phyloP scores from a whole-genome alignment of 2,329 filamentous ascomycete species.

The Colletotrichum liriopes region DNA sequence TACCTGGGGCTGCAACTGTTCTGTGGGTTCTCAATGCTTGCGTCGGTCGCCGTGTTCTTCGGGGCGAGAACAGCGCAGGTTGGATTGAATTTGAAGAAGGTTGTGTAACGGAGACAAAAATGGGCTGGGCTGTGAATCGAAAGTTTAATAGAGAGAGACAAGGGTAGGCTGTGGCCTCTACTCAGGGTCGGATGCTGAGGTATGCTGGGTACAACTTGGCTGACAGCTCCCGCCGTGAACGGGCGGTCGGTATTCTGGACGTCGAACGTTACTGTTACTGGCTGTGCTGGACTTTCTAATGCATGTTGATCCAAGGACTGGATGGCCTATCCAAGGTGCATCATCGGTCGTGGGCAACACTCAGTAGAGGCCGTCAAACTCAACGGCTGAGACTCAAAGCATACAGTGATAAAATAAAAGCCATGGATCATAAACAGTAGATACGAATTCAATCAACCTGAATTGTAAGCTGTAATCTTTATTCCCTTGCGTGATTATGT shows the following conservation, averaged over 20 bases:
- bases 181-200: background rate
- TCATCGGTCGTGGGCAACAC: background rate
- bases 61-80: constrained; percentile 54
- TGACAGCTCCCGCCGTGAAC: background rate
- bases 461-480: background rate
- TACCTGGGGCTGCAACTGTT: constrained; percentile 77
- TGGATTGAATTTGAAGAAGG: constrained; percentile 53
- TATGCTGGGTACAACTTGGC: background rate
- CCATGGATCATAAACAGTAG: too few relatives aligned
- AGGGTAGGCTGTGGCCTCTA: background rate
- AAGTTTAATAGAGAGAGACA: background rate
- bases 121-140: background rate
- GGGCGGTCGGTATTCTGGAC: background rate
- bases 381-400: too few relatives aligned
- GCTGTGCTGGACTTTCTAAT: too few relatives aligned
- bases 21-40: constrained; percentile 67
- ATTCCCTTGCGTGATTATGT: background rate
- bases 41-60: constrained; percentile 49
- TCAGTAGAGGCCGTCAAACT: background rate
- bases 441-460: too few relatives aligned
- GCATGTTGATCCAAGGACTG: background rate
- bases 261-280: background rate
- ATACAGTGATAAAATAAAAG: background rate
- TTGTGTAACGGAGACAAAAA: constrained; percentile 42
- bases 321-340: background rate